Evolutionary conservation across 176 grass and related monocot species (phyloP).

Genomic region (Oryza longistaminata): DNA sequence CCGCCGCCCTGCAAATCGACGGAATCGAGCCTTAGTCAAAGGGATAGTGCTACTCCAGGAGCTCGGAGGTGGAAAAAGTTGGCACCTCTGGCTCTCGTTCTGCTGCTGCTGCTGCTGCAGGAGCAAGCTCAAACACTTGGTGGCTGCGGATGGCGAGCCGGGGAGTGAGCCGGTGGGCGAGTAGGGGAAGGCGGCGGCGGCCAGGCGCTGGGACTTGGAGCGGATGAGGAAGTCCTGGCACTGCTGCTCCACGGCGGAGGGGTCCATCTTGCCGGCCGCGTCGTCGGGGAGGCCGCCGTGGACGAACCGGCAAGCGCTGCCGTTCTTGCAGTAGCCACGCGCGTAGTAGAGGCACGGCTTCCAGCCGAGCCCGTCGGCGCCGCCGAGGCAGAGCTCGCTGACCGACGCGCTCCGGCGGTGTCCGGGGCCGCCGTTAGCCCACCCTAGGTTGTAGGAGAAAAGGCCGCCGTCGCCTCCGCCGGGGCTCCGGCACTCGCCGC

Average conservation of each 20-base stretch:
- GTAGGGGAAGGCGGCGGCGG: slow-evolving; percentile 63
- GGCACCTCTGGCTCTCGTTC: slow-evolving; percentile 85
- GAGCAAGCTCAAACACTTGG: slow-evolving; percentile 81
- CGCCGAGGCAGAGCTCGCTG: slow-evolving; percentile 76
- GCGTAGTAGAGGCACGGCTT: slow-evolving; percentile 95
- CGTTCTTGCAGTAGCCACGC: slow-evolving; percentile 95
- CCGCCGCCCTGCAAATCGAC: slow-evolving; percentile 53
- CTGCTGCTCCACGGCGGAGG: slow-evolving; percentile 52
- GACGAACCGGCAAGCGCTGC: slow-evolving; percentile 74
- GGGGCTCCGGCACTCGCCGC: slow-evolving; percentile 45
- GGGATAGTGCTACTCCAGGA: neutral
- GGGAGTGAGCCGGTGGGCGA: slow-evolving; percentile 81
- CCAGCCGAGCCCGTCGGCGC: slow-evolving; percentile 56
- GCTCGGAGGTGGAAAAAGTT: neutral
- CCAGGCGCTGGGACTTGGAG: slow-evolving; percentile 79
- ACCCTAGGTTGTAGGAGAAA: slow-evolving; percentile 36
- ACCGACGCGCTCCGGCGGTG: slow-evolving; percentile 84
- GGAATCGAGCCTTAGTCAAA: neutral
- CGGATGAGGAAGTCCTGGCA: slow-evolving; percentile 83
- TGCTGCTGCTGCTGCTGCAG: slow-evolving; percentile 93
- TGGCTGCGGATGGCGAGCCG: slow-evolving; percentile 62
- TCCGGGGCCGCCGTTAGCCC: slow-evolving; percentile 46
- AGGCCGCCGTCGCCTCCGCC: neutral
- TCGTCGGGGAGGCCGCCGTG: slow-evolving; percentile 75
- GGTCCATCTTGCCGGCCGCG: slow-evolving; percentile 31